Conservation (phyloP, 352 stramenopile species). For the Phytophthora macrochlamydospora region DNA sequence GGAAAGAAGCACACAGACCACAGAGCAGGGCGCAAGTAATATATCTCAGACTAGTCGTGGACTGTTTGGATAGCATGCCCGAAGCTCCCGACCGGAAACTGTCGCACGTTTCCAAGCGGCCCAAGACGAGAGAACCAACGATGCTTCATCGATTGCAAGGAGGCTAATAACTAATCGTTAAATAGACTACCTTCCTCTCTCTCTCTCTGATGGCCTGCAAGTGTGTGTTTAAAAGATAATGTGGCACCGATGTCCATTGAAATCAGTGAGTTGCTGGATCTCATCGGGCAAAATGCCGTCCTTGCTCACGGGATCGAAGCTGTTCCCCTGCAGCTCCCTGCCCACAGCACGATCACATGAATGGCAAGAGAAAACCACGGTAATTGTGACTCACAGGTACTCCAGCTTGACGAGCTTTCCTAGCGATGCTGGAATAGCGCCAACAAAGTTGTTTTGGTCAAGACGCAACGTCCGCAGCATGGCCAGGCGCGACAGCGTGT, state of each 20-base stretch:
- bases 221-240: conserved; percentile 19
- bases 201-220: no score
- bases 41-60: no score
- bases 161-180: no score
- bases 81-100: no score
- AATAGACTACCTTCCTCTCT: no score
- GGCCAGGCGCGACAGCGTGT: conserved; percentile 43
- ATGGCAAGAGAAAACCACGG: no score
- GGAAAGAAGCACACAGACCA: no score
- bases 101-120: no score
- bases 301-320: conserved; percentile 41
- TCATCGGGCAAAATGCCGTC: conserved; percentile 45
- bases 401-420: conserved; percentile 49
- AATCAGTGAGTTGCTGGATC: conserved; percentile 50
- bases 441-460: conserved; percentile 59
- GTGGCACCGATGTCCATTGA: conserved; percentile 37
- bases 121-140: no score
- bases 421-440: conserved; percentile 44
- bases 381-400: conserved; percentile 51
- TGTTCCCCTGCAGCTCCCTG: conserved; percentile 61
- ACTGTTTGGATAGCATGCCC: no score
- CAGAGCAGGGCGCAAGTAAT: no score
- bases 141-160: no score
- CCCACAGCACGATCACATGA: neutral
- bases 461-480: conserved; percentile 51